Base-by-base conservation (phyloP, 495 filamentous ascomycete species). In the Daldinia grandis region DNA sequence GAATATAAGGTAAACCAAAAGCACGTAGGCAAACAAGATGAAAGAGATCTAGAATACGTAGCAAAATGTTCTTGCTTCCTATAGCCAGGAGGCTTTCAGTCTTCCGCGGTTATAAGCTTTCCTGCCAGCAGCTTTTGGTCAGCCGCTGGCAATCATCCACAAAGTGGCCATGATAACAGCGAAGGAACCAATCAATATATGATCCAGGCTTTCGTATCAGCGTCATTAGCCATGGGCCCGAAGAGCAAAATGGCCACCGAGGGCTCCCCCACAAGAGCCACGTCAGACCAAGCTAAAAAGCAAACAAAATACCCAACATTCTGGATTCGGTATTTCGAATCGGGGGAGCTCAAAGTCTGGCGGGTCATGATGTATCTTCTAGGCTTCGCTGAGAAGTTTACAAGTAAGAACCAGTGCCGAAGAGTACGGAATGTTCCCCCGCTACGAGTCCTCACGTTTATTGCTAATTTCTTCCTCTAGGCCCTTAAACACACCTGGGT, bases 341-440 rank as follows among this genome's bases (percentile, higher is more conserved):
- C 31, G 0, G 76, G 76, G n/a, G 62, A 69, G 0, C 73, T 83
- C 0, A 9, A 58, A 7, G 71, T 79, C 37, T 82, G 78, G 78
- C 77, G 80, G 47, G 69, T 72, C 1, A 58, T 83, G n/a, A 78
- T 80, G 74, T 5, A 1, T 1, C 75, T 81, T 15, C 53, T 83
- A 7, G 76, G 78, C 7, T 69, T 82, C 37, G 58, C 53, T 1
- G 71, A 58, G 1, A 19, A 70, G 1, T 75, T 74, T 12, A 17
- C 24, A 0, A 82, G 77, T 62, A 81, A 76, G 50, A 81, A 30
- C 0, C 69, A 81, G 42, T 83, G 81, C 57, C 64, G 72, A 38
- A 77, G 78, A 68, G 81, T 80, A 69, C 54, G 31, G 1, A 14
- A 37, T 51, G 9, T 19, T n/a, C 30, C 28, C 1, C 2, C 9